phyloP scores from a whole-genome alignment of 2,329 filamentous ascomycete species.

The Leptographium procerum region DNA sequence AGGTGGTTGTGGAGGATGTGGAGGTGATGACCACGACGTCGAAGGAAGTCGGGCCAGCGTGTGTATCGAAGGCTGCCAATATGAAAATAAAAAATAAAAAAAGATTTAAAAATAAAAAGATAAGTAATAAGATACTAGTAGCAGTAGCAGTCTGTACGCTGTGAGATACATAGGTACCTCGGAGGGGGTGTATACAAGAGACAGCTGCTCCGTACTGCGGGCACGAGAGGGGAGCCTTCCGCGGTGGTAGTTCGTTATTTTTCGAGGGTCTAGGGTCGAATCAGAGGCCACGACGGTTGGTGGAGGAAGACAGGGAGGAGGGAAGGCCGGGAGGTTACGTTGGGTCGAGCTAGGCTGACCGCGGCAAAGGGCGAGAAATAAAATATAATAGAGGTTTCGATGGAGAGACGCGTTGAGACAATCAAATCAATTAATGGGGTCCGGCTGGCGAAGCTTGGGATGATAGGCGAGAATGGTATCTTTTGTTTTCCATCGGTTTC shows the following conservation, averaged over 20 bases:
- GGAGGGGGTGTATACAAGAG: background rate
- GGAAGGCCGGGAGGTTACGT: background rate
- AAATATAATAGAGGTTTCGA: background rate
- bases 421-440: background rate
- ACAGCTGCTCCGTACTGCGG: too few species aligned
- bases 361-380: background rate
- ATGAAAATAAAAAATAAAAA: background rate
- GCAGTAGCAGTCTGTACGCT: background rate
- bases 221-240: background rate
- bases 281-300: background rate
- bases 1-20: slow-evolving; percentile 1
- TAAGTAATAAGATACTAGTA: background rate
- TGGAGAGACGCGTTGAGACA: background rate
- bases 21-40: background rate
- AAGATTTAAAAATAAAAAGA: too few species aligned
- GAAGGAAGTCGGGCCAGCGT: background rate
- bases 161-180: background rate
- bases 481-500: background rate
- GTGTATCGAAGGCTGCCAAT: slow-evolving; percentile 2
- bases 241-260: background rate
- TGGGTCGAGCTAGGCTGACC: slow-evolving; percentile 1
- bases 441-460: too few species aligned
- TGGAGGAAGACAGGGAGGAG: background rate
- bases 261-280: background rate
- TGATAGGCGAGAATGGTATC: too few species aligned